Base-by-base conservation (phyloP, 108 stramenopile species). In the Skeletonema potamos region DNA sequence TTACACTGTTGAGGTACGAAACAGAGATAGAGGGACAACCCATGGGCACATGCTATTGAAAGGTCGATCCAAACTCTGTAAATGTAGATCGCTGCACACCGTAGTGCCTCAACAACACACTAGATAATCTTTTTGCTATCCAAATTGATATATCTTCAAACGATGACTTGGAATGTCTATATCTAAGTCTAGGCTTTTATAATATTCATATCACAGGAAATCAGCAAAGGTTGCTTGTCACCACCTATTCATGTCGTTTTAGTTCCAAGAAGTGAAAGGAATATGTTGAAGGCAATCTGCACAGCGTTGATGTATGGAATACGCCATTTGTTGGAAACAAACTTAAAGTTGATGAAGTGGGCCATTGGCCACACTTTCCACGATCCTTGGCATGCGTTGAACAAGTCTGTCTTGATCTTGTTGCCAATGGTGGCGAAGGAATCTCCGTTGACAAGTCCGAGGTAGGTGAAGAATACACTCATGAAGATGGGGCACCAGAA, bases 341-440 rank as follows among this genome's bases (percentile, higher is more conserved):
- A 98, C 81, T 86, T 90, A 85, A 98, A 98, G 93, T 97, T 98
- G 77, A 98, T 84, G 44, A 92, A 84, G 79, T 98, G 98, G 15
- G 96, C 97, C 55, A 95, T 70, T 41, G 97, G 96, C 98, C 98
- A 98, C 55, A 96, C 94, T 87, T 96, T 96, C 98, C 97, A 97
- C 1, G 93, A 94, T 66, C 96, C 98, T 84, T 94, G 96, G 78
- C 94, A 95, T 7, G 97, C 98, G 41, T 92, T 85, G 48, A 95
- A 70, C 8, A 98, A 84, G 67, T 98, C 98, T 18, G 74, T 85
- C 87, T 95, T 90, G 85, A 97, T 93, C 86, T 97, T 90, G 86
- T 74, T 84, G 54, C 83, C 85, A 72, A 98, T 96, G 65, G 90
- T 82, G 41, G 68, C 66, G 33, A 93, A 73, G 48, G 89, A 89